Evolutionary conservation across 306 rosid genomes (phyloP).

Genomic region (Medicago lupulina): DNA sequence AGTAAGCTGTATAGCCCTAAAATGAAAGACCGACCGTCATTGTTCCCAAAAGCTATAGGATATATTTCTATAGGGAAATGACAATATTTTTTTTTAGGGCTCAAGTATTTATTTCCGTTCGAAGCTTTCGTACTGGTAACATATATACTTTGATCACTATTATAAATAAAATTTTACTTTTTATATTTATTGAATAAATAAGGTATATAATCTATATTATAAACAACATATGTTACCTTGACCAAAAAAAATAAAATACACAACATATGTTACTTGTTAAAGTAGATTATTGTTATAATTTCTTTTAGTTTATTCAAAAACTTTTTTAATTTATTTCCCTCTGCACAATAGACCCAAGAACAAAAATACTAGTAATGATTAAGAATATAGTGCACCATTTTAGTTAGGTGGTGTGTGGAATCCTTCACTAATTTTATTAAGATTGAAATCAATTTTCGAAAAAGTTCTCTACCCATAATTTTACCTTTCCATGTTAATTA

Average conservation of each 20-base stretch:
- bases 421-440: constrained; percentile 9
- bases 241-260: no score
- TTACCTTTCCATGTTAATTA: constrained; percentile 33
- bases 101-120: no score
- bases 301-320: no score
- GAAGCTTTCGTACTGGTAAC: no score
- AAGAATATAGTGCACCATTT: constrained; percentile 42
- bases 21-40: constrained; percentile 36
- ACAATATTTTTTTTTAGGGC: neutral
- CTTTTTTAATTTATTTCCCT: neutral
- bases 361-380: neutral
- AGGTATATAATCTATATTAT: no score
- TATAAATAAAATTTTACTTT: no score
- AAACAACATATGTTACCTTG: no score
- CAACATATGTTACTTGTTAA: no score
- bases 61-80: constrained; percentile 11
- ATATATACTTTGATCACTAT: no score
- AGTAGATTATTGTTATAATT: no score
- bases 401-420: constrained; percentile 34
- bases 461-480: constrained; percentile 37
- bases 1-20: neutral
- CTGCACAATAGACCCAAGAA: constrained; percentile 1
- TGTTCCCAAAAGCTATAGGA: constrained; percentile 25
- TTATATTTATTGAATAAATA: no score
- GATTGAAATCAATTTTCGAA: constrained; percentile 13